A percentile compares a stretch with the other conserved stretches of the same genome.
These are phyloP conservation scores for Cyclotella choctawhatcheeana DNA, from an alignment of 108 stramenopile species.

Conservation along the genomic window DNA sequence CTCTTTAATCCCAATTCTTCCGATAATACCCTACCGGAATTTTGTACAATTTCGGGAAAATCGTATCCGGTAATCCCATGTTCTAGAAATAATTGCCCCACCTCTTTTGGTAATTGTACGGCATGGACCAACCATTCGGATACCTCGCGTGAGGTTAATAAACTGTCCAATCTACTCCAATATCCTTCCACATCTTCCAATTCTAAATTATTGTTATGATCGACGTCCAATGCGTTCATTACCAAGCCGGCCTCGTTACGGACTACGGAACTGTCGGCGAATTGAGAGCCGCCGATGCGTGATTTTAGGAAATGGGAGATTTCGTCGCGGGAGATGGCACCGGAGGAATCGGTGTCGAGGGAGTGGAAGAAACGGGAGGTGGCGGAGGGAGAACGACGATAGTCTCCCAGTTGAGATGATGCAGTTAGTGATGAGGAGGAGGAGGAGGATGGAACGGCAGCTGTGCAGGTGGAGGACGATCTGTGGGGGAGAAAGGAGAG, in stretches of 20 bases:
- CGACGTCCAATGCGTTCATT: slow-evolving; percentile 45
- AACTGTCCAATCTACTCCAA: slow-evolving; percentile 59
- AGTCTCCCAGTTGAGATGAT: slow-evolving; percentile 41
- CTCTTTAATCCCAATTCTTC: slow-evolving; percentile 64
- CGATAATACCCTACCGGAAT: slow-evolving; percentile 45
- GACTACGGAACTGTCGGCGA: slow-evolving; percentile 17
- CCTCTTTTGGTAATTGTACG: slow-evolving; percentile 57
- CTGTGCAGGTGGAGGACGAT: background rate
- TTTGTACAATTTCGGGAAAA: slow-evolving; percentile 65
- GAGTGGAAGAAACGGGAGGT: slow-evolving; percentile 45
- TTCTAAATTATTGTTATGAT: slow-evolving; percentile 43
- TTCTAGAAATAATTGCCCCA: slow-evolving; percentile 57
- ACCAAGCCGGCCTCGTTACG: slow-evolving; percentile 34
- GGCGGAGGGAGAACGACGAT: slow-evolving; percentile 25
- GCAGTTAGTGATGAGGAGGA: background rate
- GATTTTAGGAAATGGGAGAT: slow-evolving; percentile 39
- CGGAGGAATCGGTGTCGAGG: slow-evolving; percentile 45
- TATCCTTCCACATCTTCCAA: slow-evolving; percentile 47
- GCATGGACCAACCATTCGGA: slow-evolving; percentile 67
- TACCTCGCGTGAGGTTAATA: slow-evolving; percentile 66
- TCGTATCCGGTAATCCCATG: slow-evolving; percentile 71
- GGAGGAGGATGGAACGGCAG: background rate
- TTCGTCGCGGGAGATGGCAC: slow-evolving; percentile 32
- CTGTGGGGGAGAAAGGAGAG: background rate
- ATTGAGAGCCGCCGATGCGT: slow-evolving; percentile 49